Evolutionary conservation across 208 protist genomes (phyloP), one percentile per base, ranked within the genome.

Genomic region (Acanthamoeba quina): DNA sequence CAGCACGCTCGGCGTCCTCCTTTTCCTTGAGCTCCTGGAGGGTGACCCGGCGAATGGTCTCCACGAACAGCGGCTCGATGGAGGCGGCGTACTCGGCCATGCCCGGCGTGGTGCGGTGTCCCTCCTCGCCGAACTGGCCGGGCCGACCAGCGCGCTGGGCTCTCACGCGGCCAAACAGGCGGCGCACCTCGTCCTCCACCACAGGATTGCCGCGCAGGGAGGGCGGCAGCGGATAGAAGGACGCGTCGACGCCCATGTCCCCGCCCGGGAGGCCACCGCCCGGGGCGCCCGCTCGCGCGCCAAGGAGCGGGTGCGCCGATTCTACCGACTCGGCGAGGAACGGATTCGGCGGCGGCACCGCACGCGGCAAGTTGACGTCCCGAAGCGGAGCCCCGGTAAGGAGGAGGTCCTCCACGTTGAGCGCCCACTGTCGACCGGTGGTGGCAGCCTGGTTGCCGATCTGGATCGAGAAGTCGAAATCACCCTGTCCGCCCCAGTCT

Each of bases 71-170:
- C 5, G 60, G 86, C 60, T 92, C 86, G 64, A 68, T 54, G 15
- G 86, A 92, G n/a, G 29, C 86, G 19, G 86, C 86, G 64, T 29
- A 92, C 60, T 92, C 86, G 41, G 24, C 29, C 86, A 92, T 92
- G 56, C 49, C 47, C 0, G 86, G 37, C 11, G 86, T 92, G 17
- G 80, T 64, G 49, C 80, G 49, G 41, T 92, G 60, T 9, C 86
- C 62, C 11, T 74, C 86, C 29, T 92, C 86, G 29, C 44, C 62
- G 15, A 24, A 24, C 47, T 49, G 26, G 24, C 44, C 29, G 7
- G 56, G 10, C 47, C 86, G 52, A 29, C 34, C 9, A 9, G 13
- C 56, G 26, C 86, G 60, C 54, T 68, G 60, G 3, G 86, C n/a
- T 9, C 86, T 58, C 21, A 68, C 41, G 9, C 60, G 49, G 11